phyloP scores from a whole-genome alignment of 129 eudicot species.

The Pulicaria dysenterica region DNA sequence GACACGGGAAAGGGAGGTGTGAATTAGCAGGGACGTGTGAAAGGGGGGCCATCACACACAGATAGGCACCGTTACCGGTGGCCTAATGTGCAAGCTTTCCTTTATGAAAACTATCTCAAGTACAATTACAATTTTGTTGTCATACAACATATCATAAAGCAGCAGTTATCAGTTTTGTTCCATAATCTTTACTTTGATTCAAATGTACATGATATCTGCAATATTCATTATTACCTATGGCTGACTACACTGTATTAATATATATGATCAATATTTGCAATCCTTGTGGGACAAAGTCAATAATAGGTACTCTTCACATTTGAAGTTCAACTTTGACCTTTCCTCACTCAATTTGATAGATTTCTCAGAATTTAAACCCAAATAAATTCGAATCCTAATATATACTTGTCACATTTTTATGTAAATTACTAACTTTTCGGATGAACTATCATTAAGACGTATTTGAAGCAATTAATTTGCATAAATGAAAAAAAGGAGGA shows the following conservation, averaged over 20 bases:
- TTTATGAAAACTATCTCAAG: background rate
- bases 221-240: background rate
- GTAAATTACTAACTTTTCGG: background rate
- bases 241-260: constrained; percentile 5
- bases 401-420: background rate
- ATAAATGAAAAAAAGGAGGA: background rate
- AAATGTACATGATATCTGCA: background rate
- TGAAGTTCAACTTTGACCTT: constrained; percentile 4
- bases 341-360: background rate
- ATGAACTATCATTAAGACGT: background rate
- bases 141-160: background rate
- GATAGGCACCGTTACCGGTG: too few relatives aligned
- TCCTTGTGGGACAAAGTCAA: background rate
- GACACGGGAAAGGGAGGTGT: too few relatives aligned
- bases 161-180: constrained; percentile 10
- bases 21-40: too few relatives aligned
- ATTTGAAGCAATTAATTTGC: constrained; percentile 17
- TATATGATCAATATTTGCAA: background rate
- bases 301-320: constrained; percentile 5
- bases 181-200: background rate
- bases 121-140: background rate
- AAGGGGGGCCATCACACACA: too few relatives aligned
- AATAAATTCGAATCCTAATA: constrained; percentile 9
- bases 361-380: background rate
- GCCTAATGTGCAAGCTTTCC: constrained; percentile 7